phyloP scores from a whole-genome alignment of 805 yeast genomes.

The Myxozyma melibiosi region DNA sequence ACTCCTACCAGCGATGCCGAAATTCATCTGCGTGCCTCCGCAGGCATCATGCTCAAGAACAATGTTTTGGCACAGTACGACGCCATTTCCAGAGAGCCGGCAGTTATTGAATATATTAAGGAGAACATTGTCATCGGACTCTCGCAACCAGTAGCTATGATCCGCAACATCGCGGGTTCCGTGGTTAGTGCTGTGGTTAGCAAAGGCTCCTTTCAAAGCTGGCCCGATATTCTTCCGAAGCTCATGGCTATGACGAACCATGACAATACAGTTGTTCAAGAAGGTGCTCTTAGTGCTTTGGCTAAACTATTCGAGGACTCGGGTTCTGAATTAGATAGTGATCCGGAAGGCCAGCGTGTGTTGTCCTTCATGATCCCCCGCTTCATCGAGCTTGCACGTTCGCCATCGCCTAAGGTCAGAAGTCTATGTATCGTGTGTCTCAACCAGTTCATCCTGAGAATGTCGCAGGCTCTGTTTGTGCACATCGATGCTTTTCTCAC shows the following conservation, averaged over 20 bases:
- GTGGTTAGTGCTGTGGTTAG: conserved; percentile 82
- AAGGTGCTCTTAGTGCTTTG: conserved; percentile 80
- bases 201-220: conserved; percentile 62
- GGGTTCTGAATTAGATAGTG: conserved; percentile 62
- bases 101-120: conserved; percentile 51
- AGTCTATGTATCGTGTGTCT: conserved; percentile 69
- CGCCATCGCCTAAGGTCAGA: conserved; percentile 52
- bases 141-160: conserved; percentile 56
- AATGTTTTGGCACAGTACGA: conserved; percentile 50
- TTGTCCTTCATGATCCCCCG: conserved; percentile 66
- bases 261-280: conserved; percentile 55
- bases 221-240: conserved; percentile 77
- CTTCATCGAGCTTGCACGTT: conserved; percentile 56
- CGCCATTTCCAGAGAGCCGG: conserved; percentile 39
- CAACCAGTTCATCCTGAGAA: conserved; percentile 71
- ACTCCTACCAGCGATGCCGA: conserved; percentile 50
- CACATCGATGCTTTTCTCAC: conserved; percentile 67
- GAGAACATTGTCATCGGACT: conserved; percentile 52
- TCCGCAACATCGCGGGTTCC: conserved; percentile 86
- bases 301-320: conserved; percentile 91
- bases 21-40: conserved; percentile 76
- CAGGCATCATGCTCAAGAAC: conserved; percentile 85
- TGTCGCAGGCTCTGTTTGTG: conserved; percentile 63
- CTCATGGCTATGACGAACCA: conserved; percentile 62
- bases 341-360: conserved; percentile 67